Percentiles rank a stretch among this genome's conserved stretches.
Conservation (phyloP, 139 green algal species). For the Nannochloris sp. region DNA sequence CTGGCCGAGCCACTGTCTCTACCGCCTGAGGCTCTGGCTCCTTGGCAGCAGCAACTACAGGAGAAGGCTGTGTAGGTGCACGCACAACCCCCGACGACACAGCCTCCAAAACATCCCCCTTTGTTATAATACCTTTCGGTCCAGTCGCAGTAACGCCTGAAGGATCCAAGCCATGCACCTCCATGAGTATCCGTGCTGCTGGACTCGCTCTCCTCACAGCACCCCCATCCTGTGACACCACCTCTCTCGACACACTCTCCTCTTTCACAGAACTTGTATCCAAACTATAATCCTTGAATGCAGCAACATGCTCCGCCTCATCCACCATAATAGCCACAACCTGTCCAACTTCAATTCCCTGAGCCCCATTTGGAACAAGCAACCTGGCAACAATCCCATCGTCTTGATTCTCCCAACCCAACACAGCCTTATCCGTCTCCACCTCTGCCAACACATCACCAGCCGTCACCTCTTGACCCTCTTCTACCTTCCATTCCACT, state of each 20-base stretch:
- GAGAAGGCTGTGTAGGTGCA: not conserved
- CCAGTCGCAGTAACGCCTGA: conserved; percentile 48
- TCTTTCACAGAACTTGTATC: not conserved
- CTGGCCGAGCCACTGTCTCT: not conserved
- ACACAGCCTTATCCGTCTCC: conserved; percentile 88
- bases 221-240: not conserved
- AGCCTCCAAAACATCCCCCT: conserved; percentile 77
- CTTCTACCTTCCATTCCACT: conserved; percentile 44
- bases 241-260: conserved; percentile 1
- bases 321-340: conserved; percentile 81
- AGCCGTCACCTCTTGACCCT: conserved; percentile 55
- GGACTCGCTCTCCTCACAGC: conserved; percentile 42
- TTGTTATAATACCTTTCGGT: conserved; percentile 72
- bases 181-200: conserved; percentile 54
- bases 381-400: conserved; percentile 73
- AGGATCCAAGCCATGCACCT: conserved; percentile 26
- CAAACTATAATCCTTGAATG: conserved; percentile 52
- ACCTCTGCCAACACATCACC: conserved; percentile 83
- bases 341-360: conserved; percentile 52
- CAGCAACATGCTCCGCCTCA: conserved; percentile 49
- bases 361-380: conserved; percentile 54
- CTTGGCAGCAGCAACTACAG: conserved; percentile 7
- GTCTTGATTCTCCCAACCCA: conserved; percentile 60
- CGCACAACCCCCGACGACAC: conserved; percentile 34
- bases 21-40: not conserved